Base-by-base conservation (phyloP, 2,329 filamentous ascomycete genomes). In the Bipolaris bicolor region DNA sequence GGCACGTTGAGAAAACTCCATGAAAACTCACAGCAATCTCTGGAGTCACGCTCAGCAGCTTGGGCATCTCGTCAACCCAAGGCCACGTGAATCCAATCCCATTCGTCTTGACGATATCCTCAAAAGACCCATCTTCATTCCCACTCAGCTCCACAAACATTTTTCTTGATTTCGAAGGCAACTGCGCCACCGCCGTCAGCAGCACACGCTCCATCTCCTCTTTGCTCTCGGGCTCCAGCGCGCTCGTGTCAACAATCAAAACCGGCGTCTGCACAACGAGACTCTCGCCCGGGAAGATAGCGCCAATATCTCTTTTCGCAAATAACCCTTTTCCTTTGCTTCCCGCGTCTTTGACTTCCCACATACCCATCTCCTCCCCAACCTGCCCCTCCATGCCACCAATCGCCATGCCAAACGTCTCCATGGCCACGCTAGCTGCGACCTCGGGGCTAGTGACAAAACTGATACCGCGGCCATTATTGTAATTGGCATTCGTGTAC, bases 11-110 rank as follows among this genome's bases (percentile, higher is more conserved):
- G n/a, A 7, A 26, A 22, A 11, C 1, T 13, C 7, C 11, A 24
- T 34, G n/a, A 4, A 11, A n/a, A 63, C 71, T 63, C 63, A 73
- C 70, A 29, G 72, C 70, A 29, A 64, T 64, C 46, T 73, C 72
- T 3, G 70, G 72, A 5, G 68, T 59, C 29, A 74, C 53, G 9
- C 64, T 57, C 15, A 72, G 52, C 45, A 72, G 55, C 18, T 60
- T 37, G 2, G 63, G 61, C 11, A 61, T 49, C 7, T 63, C 58
- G 29, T 64, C 62, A 10, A 66, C 66, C 63, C 64, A 69, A 13
- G 63, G 63, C 63, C 66, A 62, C 31, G 63, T 67, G 11, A 67
- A 57, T 2, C 60, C 51, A 29, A 70, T 43, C 4, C 63, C 61
- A 55, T 74, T 74, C 3, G 69, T 70, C 52, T 62, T 45, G 7